Conservation (phyloP, 2,329 filamentous ascomycete species). For the Niveomyces coronatus region DNA sequence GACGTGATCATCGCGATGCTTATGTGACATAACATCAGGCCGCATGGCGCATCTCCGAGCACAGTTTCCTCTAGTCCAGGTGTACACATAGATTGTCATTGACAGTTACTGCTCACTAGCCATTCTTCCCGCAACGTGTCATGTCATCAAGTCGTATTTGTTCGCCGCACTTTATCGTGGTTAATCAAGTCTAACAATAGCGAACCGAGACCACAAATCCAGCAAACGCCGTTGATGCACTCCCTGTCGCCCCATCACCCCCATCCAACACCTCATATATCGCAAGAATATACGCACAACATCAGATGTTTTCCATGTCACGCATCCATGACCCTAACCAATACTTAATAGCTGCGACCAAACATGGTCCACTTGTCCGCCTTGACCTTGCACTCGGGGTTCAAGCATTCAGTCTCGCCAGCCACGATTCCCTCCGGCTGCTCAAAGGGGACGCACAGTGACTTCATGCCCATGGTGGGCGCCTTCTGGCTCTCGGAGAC, state of each 20-base stretch:
- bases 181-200: slow-evolving; percentile 7
- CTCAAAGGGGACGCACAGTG: slow-evolving; percentile 63
- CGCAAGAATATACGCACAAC: slow-evolving; percentile 2
- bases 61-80: no score
- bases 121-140: neutral
- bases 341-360: slow-evolving; percentile 62
- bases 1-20: no score
- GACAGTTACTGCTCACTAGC: neutral
- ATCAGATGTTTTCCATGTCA: no score
- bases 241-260: neutral
- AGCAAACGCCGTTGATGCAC: slow-evolving; percentile 10
- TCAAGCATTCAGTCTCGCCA: slow-evolving; percentile 84
- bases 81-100: no score
- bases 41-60: no score
- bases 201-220: slow-evolving; percentile 5
- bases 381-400: slow-evolving; percentile 67
- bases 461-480: slow-evolving; percentile 58
- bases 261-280: neutral
- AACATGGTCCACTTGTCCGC: slow-evolving; percentile 92
- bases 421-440: slow-evolving; percentile 71
- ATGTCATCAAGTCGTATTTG: slow-evolving; percentile 10
- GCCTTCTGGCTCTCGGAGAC: slow-evolving; percentile 42
- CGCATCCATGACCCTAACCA: no score
- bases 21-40: no score
- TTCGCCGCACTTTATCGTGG: slow-evolving; percentile 9